Conservation (phyloP, 352 stramenopile genomes). For the Thalassiosira hispida region DNA sequence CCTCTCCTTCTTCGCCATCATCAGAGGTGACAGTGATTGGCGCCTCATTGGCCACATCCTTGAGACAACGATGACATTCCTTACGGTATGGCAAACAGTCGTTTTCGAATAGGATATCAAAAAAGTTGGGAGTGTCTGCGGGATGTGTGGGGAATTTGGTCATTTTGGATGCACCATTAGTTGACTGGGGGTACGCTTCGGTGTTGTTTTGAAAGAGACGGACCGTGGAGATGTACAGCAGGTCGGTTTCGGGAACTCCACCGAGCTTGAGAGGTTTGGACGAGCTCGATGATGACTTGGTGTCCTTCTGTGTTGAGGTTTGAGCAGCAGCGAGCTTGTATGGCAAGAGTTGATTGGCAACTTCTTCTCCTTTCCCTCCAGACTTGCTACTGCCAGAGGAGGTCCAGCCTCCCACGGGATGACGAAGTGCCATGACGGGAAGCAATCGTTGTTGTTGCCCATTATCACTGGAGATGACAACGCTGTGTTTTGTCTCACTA, state of each 20-base stretch:
- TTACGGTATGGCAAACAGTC: constrained; percentile 75
- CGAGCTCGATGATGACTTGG: not conserved
- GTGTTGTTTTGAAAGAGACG: constrained; percentile 59
- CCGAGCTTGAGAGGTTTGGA: constrained; percentile 29
- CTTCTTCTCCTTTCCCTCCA: not conserved
- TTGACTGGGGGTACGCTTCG: constrained; percentile 7
- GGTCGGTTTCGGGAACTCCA: constrained; percentile 53
- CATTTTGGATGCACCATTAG: constrained; percentile 1
- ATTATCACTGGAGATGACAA: not conserved
- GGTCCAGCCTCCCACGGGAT: constrained; percentile 43
- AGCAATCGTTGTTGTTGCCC: not conserved
- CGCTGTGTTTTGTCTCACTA: not conserved
- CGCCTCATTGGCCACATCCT: constrained; percentile 42
- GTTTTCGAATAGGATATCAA: constrained; percentile 78
- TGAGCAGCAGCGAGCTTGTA: constrained; percentile 23
- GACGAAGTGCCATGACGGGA: constrained; percentile 45
- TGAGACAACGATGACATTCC: constrained; percentile 54
- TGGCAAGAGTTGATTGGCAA: constrained; percentile 10
- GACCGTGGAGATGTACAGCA: constrained; percentile 75
- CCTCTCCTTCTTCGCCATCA: not conserved
- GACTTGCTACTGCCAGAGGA: not conserved
- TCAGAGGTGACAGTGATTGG: not conserved
- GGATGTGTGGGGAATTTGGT: constrained; percentile 23
- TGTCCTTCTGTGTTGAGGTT: not conserved
- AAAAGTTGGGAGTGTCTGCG: constrained; percentile 70